Percentiles rank a stretch among this genome's conserved stretches.
phyloP scores from a whole-genome alignment of 306 rosid genomes.

The Lathyrus aphaca region DNA sequence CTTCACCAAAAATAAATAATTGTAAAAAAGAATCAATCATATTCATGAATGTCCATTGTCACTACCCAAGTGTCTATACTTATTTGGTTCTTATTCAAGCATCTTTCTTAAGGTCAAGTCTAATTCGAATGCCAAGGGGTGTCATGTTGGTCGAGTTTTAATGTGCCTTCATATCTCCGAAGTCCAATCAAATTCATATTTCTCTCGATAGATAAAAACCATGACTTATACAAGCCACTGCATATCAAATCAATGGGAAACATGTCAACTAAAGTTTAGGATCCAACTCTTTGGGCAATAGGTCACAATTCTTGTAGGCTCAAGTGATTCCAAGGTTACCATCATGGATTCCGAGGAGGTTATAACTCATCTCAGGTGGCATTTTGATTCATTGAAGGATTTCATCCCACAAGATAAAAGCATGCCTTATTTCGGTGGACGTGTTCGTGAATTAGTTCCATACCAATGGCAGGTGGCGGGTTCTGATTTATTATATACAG shows the following conservation, averaged over 20 bases:
- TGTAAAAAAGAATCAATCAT: too few relatives aligned
- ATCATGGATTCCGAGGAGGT: constrained; percentile 63
- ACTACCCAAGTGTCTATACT: too few relatives aligned
- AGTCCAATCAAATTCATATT: too few relatives aligned
- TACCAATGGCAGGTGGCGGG: constrained; percentile 76
- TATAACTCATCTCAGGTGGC: constrained; percentile 55
- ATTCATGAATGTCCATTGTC: too few relatives aligned
- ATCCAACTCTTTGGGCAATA: constrained; percentile 48
- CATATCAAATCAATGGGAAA: constrained; percentile 57
- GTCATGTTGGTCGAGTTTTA: too few relatives aligned
- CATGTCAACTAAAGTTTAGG: constrained; percentile 50
- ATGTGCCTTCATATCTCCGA: too few relatives aligned
- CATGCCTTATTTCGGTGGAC: constrained; percentile 64
- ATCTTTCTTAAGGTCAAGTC: too few relatives aligned
- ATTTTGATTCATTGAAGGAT: constrained; percentile 63
- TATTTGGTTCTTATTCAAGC: too few relatives aligned
- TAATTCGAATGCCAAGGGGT: too few relatives aligned
- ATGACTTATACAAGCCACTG: constrained; percentile 56
- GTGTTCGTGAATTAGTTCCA: constrained; percentile 65
- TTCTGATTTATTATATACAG: constrained; percentile 61
- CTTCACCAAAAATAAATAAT: too few relatives aligned
- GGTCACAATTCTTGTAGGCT: constrained; percentile 75
- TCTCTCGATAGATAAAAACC: constrained; percentile 61
- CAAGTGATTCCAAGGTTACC: constrained; percentile 79
- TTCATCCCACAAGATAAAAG: constrained; percentile 54